phyloP scores from a whole-genome alignment of 108 stramenopile species.

The Seminavis robusta region DNA sequence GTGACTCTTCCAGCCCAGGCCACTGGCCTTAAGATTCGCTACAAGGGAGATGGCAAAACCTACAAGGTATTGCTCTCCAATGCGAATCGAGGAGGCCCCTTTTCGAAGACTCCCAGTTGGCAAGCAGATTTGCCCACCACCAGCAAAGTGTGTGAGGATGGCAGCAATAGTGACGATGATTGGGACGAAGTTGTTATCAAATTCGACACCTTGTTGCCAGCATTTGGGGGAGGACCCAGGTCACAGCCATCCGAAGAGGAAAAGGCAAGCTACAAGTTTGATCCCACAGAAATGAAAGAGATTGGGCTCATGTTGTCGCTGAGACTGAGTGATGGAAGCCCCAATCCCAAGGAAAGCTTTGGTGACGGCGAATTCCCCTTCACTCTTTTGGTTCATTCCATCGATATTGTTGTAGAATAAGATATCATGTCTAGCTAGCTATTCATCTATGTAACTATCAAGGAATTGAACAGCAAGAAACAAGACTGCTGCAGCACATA shows the following conservation, averaged over 20 bases:
- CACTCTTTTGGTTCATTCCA: slow-evolving; percentile 45
- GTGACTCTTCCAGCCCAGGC: slow-evolving; percentile 15
- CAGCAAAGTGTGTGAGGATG: not conserved
- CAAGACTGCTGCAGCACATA: too few relatives aligned
- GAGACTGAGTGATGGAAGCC: slow-evolving; percentile 51
- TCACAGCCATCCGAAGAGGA: slow-evolving; percentile 22
- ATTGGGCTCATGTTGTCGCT: slow-evolving; percentile 74
- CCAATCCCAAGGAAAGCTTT: slow-evolving; percentile 68
- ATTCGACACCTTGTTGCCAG: slow-evolving; percentile 35
- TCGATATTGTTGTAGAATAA: too few relatives aligned
- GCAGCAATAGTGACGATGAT: slow-evolving; percentile 6
- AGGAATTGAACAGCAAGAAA: too few relatives aligned
- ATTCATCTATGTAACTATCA: too few relatives aligned
- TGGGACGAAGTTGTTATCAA: slow-evolving; percentile 37
- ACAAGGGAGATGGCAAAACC: slow-evolving; percentile 68
- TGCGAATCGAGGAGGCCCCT: slow-evolving; percentile 49
- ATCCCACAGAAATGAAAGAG: slow-evolving; percentile 48
- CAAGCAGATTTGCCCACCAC: slow-evolving; percentile 57
- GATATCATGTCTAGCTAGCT: too few relatives aligned
- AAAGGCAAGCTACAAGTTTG: slow-evolving; percentile 27
- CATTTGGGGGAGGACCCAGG: slow-evolving; percentile 29
- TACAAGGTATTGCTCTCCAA: slow-evolving; percentile 65
- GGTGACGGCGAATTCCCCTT: slow-evolving; percentile 69
- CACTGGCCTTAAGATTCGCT: slow-evolving; percentile 26
- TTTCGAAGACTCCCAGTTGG: slow-evolving; percentile 50